Conservation (phyloP, 441 rosid species). For the Bocquillonia castaneifolia region DNA sequence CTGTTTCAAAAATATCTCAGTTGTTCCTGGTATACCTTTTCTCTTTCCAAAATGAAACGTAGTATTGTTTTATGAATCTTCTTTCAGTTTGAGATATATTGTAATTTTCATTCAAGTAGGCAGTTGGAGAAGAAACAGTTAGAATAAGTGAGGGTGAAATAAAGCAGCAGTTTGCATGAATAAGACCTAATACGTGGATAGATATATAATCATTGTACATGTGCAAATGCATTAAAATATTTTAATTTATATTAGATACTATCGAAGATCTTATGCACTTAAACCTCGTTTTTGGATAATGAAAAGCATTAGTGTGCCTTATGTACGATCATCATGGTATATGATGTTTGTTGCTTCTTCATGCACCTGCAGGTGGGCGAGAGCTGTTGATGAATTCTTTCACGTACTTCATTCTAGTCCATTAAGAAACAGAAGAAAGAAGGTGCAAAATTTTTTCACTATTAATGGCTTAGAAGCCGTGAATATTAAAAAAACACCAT, state of each 20-base stretch:
- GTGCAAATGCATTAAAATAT: background rate
- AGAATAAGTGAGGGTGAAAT: background rate
- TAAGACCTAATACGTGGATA: no score
- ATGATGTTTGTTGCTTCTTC: slow-evolving; percentile 12
- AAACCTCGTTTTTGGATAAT: background rate
- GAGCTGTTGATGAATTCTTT: slow-evolving; percentile 67
- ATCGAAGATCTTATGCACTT: background rate
- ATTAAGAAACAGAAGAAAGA: slow-evolving; percentile 36
- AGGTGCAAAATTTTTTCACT: slow-evolving; percentile 35
- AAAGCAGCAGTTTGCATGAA: background rate
- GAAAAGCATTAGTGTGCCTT: background rate
- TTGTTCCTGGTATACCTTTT: background rate
- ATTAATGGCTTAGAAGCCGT: background rate
- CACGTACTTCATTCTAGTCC: slow-evolving; percentile 54
- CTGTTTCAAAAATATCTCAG: background rate
- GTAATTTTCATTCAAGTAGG: background rate
- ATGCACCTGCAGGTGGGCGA: slow-evolving; percentile 69
- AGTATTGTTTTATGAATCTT: background rate
- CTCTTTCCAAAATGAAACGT: background rate
- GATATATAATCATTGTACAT: no score
- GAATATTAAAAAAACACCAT: background rate
- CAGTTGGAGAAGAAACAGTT: background rate
- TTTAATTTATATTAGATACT: no score
- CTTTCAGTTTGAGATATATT: background rate
- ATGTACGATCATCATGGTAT: background rate